These are phyloP conservation scores for Calocera viscosa DNA, from an alignment of 768 basidiomycete species.

Conservation along the genomic window DNA sequence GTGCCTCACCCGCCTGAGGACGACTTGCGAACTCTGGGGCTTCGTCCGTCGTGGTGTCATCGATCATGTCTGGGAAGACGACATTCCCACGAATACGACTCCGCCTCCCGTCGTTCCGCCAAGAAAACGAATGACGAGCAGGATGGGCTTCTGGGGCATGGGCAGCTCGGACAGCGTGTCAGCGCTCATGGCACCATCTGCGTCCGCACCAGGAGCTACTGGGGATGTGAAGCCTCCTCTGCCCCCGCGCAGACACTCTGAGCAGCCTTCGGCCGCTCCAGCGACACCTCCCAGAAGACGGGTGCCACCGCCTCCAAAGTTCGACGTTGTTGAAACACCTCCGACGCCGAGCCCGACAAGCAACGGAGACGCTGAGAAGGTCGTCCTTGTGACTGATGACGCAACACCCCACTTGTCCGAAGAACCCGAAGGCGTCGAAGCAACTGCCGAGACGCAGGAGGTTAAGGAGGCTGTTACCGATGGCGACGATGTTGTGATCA, in stretches of 20 bases:
- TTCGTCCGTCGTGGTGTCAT: conserved; percentile 72
- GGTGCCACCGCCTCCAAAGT: background rate
- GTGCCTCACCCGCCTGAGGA: conserved; percentile 68
- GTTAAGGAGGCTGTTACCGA: background rate
- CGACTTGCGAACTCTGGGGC: conserved; percentile 84
- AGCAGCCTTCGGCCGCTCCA: background rate
- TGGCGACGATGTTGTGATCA: background rate
- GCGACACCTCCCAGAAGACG: background rate
- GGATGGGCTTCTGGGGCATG: background rate
- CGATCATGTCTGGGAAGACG: conserved; percentile 84
- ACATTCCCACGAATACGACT: conserved; percentile 2
- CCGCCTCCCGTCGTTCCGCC: conserved; percentile 21
- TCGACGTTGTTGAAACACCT: background rate
- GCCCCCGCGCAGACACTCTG: conserved; percentile 2
- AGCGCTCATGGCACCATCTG: background rate
- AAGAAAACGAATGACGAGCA: conserved; percentile 16
- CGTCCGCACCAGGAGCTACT: background rate
- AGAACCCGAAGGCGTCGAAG: background rate
- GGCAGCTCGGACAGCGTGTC: background rate
- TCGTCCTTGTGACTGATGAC: background rate
- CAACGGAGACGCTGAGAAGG: background rate
- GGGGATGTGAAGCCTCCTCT: conserved; percentile 10
- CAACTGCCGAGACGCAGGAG: background rate
- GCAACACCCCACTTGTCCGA: no score
- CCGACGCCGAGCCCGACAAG: background rate